Percentiles rank a stretch among this genome's conserved stretches.
Evolutionary conservation across 1,139 yeast genomes (phyloP).

Genomic region (Dujonia santamariae): DNA sequence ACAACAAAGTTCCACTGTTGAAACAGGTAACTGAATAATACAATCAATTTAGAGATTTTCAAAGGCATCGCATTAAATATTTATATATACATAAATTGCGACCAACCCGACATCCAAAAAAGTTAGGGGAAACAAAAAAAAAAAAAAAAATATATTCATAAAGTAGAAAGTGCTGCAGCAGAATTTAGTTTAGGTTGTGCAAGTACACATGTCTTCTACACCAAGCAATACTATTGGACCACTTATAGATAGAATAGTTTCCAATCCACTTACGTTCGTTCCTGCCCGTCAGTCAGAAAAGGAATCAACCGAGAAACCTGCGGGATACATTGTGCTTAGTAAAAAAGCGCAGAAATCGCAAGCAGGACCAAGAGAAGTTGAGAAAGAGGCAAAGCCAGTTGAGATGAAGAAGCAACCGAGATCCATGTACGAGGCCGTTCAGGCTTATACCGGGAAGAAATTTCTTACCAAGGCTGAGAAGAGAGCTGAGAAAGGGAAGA

Average conservation of each 20-base stretch:
- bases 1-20: no score
- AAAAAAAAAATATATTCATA: neutral
- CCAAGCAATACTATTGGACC: slow-evolving; percentile 27
- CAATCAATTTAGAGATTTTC: no score
- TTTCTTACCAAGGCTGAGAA: slow-evolving; percentile 40
- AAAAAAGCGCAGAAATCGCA: slow-evolving; percentile 13
- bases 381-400: neutral
- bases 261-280: slow-evolving; percentile 58
- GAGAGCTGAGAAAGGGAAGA: slow-evolving; percentile 24
- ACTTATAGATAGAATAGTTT: slow-evolving; percentile 55
- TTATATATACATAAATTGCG: no score
- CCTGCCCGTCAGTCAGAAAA: slow-evolving; percentile 46
- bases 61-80: no score
- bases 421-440: slow-evolving; percentile 62
- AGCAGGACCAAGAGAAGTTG: neutral
- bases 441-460: slow-evolving; percentile 54
- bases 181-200: neutral
- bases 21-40: no score
- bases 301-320: slow-evolving; percentile 26
- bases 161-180: neutral
- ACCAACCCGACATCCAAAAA: no score
- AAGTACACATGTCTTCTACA: slow-evolving; percentile 4
- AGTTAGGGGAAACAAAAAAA: neutral
- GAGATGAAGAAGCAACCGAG: slow-evolving; percentile 31
- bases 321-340: slow-evolving; percentile 41